Evolutionary conservation across 2,329 filamentous ascomycete species (phyloP).

Genomic region (Chaetoscypha palmicola): DNA sequence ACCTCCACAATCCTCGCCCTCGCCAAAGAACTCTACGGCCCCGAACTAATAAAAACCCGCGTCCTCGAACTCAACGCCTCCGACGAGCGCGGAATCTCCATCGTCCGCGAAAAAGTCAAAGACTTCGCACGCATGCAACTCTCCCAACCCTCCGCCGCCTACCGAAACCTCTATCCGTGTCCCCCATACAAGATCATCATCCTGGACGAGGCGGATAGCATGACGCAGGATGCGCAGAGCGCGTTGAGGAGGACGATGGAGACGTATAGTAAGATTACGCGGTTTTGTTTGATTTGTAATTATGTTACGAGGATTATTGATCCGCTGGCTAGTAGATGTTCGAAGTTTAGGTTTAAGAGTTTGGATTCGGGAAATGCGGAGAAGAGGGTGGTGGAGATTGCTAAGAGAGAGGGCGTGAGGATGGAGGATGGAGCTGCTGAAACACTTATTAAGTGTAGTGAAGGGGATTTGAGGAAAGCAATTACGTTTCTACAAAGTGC

Average conservation of each 20-base stretch:
- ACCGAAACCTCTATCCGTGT: conserved; percentile 73
- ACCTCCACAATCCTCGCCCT: conserved; percentile 96
- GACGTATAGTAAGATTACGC: conserved; percentile 90
- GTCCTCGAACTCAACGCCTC: conserved; percentile 99
- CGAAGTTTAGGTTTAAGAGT: conserved; percentile 97
- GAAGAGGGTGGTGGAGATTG: conserved; percentile 74
- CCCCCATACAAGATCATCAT: conserved; percentile 99
- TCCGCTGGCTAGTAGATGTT: conserved; percentile 84
- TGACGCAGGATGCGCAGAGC: conserved; percentile 97
- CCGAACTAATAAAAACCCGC: conserved; percentile 82
- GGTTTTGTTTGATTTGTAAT: conserved; percentile 97
- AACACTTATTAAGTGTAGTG: conserved; percentile 76
- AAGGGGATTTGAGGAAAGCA: conserved; percentile 91
- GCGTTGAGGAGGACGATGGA: conserved; percentile 96
- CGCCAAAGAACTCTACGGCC: conserved; percentile 94
- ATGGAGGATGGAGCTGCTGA: conserved; percentile 76
- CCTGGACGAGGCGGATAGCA: conserved; percentile 94
- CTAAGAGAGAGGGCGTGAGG: conserved; percentile 65
- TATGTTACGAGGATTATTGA: conserved; percentile 98
- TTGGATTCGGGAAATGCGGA: conserved; percentile 81
- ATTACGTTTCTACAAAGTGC: conserved; percentile 96
- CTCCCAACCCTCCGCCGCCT: conserved; percentile 63
- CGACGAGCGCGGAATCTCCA: conserved; percentile 94
- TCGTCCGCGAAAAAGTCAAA: conserved; percentile 97
- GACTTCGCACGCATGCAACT: conserved; percentile 95